These are phyloP conservation scores for Phialemoniopsis sp. DNA, from an alignment of 2,329 filamentous ascomycete species.

Conservation along the genomic window DNA sequence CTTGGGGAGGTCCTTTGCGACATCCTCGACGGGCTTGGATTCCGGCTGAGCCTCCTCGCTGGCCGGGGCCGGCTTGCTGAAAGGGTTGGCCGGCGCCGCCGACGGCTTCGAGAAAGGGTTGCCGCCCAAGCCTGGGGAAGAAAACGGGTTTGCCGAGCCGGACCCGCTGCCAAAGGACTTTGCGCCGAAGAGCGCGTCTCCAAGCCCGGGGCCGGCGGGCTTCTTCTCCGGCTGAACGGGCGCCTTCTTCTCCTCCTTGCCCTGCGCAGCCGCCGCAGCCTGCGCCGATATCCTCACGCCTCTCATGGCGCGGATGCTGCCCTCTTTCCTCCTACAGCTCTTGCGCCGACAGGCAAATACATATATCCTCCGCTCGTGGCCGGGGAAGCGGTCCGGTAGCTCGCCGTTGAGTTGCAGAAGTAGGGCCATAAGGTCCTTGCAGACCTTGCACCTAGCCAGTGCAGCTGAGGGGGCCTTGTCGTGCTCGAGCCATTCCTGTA, in stretches of 20 bases:
- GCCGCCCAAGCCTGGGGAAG: slow-evolving; percentile 34
- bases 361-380: slow-evolving; percentile 84
- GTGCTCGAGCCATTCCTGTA: slow-evolving; percentile 79
- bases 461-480: slow-evolving; percentile 67
- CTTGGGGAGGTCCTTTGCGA: slow-evolving; percentile 40
- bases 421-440: slow-evolving; percentile 77
- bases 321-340: slow-evolving; percentile 75
- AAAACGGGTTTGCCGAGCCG: slow-evolving; percentile 55
- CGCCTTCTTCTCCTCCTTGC: slow-evolving; percentile 26
- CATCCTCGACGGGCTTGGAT: slow-evolving; percentile 17
- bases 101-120: slow-evolving; percentile 52
- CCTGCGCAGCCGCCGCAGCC: slow-evolving; percentile 19
- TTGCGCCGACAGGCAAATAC: slow-evolving; percentile 78
- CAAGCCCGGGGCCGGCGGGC: slow-evolving; percentile 42
- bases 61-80: slow-evolving; percentile 25
- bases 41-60: slow-evolving; percentile 13
- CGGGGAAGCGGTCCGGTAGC: slow-evolving; percentile 78
- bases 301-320: slow-evolving; percentile 73
- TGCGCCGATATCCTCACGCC: slow-evolving; percentile 55
- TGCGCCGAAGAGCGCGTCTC: slow-evolving; percentile 67
- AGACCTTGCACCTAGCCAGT: slow-evolving; percentile 81
- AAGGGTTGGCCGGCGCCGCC: slow-evolving; percentile 14
- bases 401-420: slow-evolving; percentile 90
- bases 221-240: slow-evolving; percentile 23
- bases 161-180: slow-evolving; percentile 35